Evolutionary conservation across 2,329 filamentous ascomycete genomes (phyloP), one percentile per base, ranked within the genome.

Genomic region (Aspergillus flavus): DNA sequence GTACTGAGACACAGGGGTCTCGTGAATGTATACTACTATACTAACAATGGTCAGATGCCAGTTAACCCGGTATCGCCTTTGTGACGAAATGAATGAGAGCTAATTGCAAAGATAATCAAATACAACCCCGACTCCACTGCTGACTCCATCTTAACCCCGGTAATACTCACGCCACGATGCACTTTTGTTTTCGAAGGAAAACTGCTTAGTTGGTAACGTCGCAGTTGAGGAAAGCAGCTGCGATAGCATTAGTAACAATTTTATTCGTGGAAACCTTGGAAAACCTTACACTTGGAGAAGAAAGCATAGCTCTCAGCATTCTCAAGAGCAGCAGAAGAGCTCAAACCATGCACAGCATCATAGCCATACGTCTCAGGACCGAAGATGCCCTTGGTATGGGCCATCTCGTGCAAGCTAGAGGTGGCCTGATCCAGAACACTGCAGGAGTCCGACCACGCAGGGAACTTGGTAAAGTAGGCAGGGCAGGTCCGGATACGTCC

Each of bases 301-400:
- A 59, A 59, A 6, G 58, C 58, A 34, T 59, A 59, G 36, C 58
- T 59, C 48, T 59, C 58, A 9, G 58, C 58, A 54, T 59, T 59
- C 19, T 52, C 23, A 26, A 59, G 21, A 2, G 58, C 58, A 12
- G 46, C 10, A 28, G 12, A 7, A 3, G 48, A 0, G n/a, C 34
- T 21, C 36, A 59, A 30, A 7, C 23, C 7, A 26, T 59, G 58
- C 1, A 59, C n/a, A 2, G 32, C 23, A 59, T 59, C 26, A 9
- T 53, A 59, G 12, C 58, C 58, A 54, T 59, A 59, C 6, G 58
- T 59, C 48, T 59, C 58, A 6, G 36, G 32, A 3, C 58, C 58
- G 21, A 39, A 59, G 26, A 59, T 54, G 11, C 48, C 58, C 58
- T 59, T 59, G 6, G 58, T 59, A 54, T 59, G 58, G 6, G 58